Conservation (phyloP, 805 yeast genomes). For the Hemisphaericaspora nanyangensis region DNA sequence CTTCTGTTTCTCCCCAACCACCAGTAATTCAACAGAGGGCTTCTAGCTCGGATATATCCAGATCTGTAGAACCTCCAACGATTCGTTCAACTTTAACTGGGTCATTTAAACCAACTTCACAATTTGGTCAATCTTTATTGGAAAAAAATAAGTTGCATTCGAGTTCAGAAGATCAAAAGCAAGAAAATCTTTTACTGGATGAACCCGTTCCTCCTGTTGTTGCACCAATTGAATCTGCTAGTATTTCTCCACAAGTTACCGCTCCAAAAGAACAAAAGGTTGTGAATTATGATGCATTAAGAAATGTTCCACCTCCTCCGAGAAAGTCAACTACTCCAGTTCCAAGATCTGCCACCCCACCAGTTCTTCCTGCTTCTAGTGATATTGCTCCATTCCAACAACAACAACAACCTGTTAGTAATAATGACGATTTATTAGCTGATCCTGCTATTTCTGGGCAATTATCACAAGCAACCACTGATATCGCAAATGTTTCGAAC, state of each 20-base stretch:
- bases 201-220: constrained; percentile 20
- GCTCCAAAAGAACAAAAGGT: constrained; percentile 21
- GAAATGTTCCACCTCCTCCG: constrained; percentile 45
- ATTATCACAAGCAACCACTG: constrained; percentile 75
- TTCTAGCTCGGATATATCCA: constrained; percentile 33
- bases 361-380: constrained; percentile 11
- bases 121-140: constrained; percentile 75
- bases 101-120: constrained; percentile 75
- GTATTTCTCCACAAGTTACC: constrained; percentile 22
- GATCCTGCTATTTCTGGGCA: constrained; percentile 62
- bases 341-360: constrained; percentile 10
- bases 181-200: constrained; percentile 30
- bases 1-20: constrained; percentile 9
- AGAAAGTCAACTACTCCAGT: constrained; percentile 3
- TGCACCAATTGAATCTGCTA: constrained; percentile 22
- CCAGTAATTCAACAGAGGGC: constrained; percentile 20
- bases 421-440: constrained; percentile 50
- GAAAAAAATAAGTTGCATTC: constrained; percentile 19
- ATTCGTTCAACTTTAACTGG: constrained; percentile 30
- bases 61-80: constrained; percentile 25
- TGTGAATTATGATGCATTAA: constrained; percentile 49
- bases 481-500: constrained; percentile 79
- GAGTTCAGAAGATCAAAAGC: constrained; percentile 15
- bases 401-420: constrained; percentile 3
- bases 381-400: not conserved